Evolutionary conservation across 1,139 yeast genomes (phyloP).

Genomic region (Saccharomyces hybrid): DNA sequence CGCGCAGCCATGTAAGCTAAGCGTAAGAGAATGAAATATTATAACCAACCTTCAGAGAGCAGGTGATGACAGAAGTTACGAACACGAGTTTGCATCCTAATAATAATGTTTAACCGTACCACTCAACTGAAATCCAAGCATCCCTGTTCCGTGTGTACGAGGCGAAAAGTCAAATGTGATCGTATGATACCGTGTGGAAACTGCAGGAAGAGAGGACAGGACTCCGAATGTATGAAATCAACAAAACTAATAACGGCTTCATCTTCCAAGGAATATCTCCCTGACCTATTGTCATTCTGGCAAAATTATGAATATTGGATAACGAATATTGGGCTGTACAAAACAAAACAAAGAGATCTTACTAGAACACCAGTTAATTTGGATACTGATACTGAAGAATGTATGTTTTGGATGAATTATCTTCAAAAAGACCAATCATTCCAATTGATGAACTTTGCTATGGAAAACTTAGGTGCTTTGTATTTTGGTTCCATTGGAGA

Average conservation of each 20-base stretch:
- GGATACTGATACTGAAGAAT: slow-evolving; percentile 7
- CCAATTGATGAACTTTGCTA: slow-evolving; percentile 24
- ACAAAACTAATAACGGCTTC: slow-evolving; percentile 3
- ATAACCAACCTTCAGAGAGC: neutral
- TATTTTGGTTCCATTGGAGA: slow-evolving; percentile 29
- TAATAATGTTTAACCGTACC: neutral
- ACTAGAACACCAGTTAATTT: neutral
- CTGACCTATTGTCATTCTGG: slow-evolving; percentile 21
- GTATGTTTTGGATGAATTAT: slow-evolving; percentile 12
- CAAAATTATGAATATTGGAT: slow-evolving; percentile 28
- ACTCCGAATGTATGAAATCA: slow-evolving; percentile 20
- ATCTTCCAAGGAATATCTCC: slow-evolving; percentile 7
- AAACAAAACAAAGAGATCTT: slow-evolving; percentile 7
- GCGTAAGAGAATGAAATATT: neutral
- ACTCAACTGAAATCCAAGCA: slow-evolving; percentile 11
- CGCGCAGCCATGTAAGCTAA: neutral
- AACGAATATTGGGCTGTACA: slow-evolving; percentile 22
- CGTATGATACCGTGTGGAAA: slow-evolving; percentile 29
- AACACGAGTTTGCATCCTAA: neutral
- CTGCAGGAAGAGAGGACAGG: slow-evolving; percentile 27
- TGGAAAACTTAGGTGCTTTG: slow-evolving; percentile 28
- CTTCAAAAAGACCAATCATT: slow-evolving; percentile 18
- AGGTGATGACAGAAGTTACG: neutral
- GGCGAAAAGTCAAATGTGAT: slow-evolving; percentile 31
- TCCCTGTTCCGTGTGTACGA: slow-evolving; percentile 25